Percentiles rank a stretch among this genome's conserved stretches.
Evolutionary conservation across 2,329 filamentous ascomycete species (phyloP).

Genomic region (Fusarium buharicum): DNA sequence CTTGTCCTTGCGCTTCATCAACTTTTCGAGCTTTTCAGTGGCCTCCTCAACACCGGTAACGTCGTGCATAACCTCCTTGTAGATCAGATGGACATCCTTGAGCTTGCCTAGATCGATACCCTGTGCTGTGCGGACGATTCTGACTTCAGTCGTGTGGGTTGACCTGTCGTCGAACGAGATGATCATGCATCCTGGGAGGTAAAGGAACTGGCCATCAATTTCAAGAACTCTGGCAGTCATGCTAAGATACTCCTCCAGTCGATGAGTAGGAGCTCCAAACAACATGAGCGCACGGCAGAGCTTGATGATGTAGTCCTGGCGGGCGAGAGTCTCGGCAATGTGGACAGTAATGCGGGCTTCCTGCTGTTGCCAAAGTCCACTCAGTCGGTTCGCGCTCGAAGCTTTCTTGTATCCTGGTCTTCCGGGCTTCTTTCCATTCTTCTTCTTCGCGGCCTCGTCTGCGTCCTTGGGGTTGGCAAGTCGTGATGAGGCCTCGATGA

Average conservation of each 20-base stretch:
- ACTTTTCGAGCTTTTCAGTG: conserved; percentile 60
- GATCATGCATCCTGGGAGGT: conserved; percentile 91
- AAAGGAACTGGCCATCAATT: conserved; percentile 88
- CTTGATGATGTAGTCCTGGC: conserved; percentile 84
- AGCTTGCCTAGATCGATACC: conserved; percentile 71
- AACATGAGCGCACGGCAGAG: conserved; percentile 87
- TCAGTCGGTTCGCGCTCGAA: conserved; percentile 52
- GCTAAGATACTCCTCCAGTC: conserved; percentile 87
- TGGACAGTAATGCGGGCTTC: conserved; percentile 60
- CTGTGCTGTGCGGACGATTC: conserved; percentile 68
- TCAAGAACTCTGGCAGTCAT: conserved; percentile 86
- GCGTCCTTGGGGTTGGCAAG: conserved; percentile 51
- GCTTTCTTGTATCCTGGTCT: conserved; percentile 51
- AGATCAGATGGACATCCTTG: conserved; percentile 69
- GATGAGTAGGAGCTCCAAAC: conserved; percentile 89
- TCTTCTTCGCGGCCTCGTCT: conserved; percentile 22
- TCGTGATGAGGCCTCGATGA: conserved; percentile 58
- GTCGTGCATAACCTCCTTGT: conserved; percentile 73
- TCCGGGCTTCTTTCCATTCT: conserved; percentile 47
- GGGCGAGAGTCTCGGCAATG: conserved; percentile 74
- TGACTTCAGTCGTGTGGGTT: conserved; percentile 74
- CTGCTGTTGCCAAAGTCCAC: conserved; percentile 55
- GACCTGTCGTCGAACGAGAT: conserved; percentile 82
- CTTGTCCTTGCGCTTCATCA: conserved; percentile 67
- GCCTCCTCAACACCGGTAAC: conserved; percentile 68